Evolutionary conservation across 2,329 filamentous ascomycete genomes (phyloP), one percentile per base, ranked within the genome.

Genomic region (Apiospora koreana): DNA sequence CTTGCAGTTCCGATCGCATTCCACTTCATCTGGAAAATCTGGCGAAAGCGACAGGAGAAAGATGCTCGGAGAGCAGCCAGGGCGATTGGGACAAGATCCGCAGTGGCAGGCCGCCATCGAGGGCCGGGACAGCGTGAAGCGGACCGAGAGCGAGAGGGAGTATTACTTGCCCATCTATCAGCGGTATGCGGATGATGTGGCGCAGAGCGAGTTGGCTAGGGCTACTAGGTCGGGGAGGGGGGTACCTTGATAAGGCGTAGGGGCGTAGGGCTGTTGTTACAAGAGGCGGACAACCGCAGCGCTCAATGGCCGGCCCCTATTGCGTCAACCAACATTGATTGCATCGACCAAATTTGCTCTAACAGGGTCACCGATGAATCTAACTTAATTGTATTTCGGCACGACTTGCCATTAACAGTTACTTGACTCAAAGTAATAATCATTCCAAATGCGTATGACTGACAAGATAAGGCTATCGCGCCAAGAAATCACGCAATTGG

Each of bases 111-210:
- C 76, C 69, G 86, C 85, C 1, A 77, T 90, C 8, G 78, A 84
- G 75, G 73, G 75, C 35, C 80, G 86, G 71, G 80, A 82, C 71
- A 89, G 86, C 74, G 81, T 90, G 1, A 81, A 79, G 76, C 81
- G 86, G 73, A 90, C 87, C 2, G 82, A 82, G 72, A 89, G 87
- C 74, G 86, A 89, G 69, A 81, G 76, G 72, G 81, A 87, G 75
- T 79, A 86, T 75, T 89, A 89, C 76, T 70, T 87, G 75, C 86
- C 86, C 3, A 87, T 90, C 46, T 90, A 89, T 78, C 78, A 81
- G 71, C 75, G 80, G 45, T 85, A 84, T 77, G 82, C 82, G 3
- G 82, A 85, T 70, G 81, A 84, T 75, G 74, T 75, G 65, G 83
- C 83, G 35, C 80, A 83, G 75, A 82, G 81, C 69, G 80, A 84